Evolutionary conservation across 345 rosid genomes (phyloP).

Genomic region (Eucalyptus erythrocorys): DNA sequence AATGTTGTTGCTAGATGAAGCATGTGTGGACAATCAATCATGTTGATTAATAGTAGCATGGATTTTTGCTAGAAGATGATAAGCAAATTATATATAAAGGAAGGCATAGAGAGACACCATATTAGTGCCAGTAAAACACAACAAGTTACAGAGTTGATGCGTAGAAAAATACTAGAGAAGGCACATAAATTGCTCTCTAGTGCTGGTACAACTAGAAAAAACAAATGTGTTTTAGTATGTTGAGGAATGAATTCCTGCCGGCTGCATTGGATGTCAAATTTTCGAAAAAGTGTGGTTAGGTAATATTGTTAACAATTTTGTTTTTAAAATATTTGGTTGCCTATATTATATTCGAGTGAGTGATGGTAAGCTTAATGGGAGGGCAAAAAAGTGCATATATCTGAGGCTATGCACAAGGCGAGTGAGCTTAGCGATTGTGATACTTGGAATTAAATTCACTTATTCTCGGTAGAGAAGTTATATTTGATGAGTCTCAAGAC

Average conservation of each 20-base stretch:
- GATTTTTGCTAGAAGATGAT: no score
- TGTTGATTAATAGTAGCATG: background rate
- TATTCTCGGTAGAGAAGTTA: no score
- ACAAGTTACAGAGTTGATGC: background rate
- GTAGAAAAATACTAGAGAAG: no score
- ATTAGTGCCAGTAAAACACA: background rate
- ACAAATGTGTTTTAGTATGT: no score
- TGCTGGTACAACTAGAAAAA: background rate
- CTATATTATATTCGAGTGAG: background rate
- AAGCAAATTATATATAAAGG: background rate
- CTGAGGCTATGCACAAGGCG: background rate
- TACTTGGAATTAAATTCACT: background rate
- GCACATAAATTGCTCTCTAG: background rate
- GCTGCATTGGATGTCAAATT: background rate
- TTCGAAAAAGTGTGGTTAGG: background rate
- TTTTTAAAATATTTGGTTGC: background rate
- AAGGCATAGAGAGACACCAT: background rate
- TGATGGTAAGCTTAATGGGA: background rate
- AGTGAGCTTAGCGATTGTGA: background rate
- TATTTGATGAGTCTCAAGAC: background rate
- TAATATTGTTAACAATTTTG: background rate
- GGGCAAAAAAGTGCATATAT: background rate
- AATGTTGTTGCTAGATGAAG: background rate
- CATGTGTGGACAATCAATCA: background rate
- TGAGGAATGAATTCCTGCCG: no score